Evolutionary conservation across 169 alveolate species (phyloP), one percentile per base, ranked within the genome.

Genomic region (Plasmodium sp.): DNA sequence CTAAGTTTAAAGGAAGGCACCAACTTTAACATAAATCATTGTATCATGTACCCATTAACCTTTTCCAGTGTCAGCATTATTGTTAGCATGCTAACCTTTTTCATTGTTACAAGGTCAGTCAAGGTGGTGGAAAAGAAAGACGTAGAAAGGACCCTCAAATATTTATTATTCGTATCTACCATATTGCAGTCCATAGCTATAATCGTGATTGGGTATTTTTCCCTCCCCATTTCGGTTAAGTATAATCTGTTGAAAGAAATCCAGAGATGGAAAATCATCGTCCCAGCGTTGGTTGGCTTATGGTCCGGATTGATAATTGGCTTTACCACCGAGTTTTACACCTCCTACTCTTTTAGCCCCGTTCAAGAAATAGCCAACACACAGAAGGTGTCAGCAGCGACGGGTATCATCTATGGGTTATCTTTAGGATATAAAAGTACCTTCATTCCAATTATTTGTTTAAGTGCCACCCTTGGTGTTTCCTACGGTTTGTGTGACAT

Each of bases 391-490:
- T 97, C 98, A 72, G 98, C 98, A 22, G 98, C 98, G 12, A 97
- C 98, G 10, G 98, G 98, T 48, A 97, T 97, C 77, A 97, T 97
- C 58, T 97, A 96, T 82, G 98, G 99, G 27, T 93, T 98, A 34
- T 98, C 99, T 16, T 93, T 98, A 71, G 99, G 99, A 39, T 97
- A 97, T 96, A 81, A 95, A 79, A 97, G 98, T 77, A 96, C 98
- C 56, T 96, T 97, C 92, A 88, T 97, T 84, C 99, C 99, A 1
- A 97, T 97, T 56, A 81, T 97, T 67, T 92, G 97, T 73, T 95
- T 98, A 54, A 98, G 97, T 34, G 92, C 92, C 14, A 90, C 98
- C 80, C 96, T 97, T 74, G 96, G 95, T 83, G 83, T 97, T 73
- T 96, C 99, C 5, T 96, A 97, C 95, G 79, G 94, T 62, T 96